Base-by-base conservation (phyloP, 2,329 filamentous ascomycete species). In the Ciborinia camelliae region DNA sequence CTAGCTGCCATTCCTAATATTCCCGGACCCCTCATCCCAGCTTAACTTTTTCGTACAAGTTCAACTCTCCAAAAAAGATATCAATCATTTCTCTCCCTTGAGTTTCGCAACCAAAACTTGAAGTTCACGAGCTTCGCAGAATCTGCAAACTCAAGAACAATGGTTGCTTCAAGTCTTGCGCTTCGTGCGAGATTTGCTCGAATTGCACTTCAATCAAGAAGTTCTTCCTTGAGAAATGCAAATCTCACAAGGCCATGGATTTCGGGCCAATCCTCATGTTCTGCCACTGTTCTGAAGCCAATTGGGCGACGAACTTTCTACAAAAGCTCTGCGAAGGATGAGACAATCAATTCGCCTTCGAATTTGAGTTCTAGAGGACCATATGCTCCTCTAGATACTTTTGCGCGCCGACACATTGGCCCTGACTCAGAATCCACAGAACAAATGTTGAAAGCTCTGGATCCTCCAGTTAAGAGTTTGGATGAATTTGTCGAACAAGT, bases 401-500 rank as follows among this genome's bases (percentile, higher is more conserved):
- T 97, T 73, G 82, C 90, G 63, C 84, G 89, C 65, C 87, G 94
- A 57, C 94, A 97, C 78, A 96, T 97, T 78, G 93, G 93, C 0
- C 92, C 92, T 4, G 87, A 89, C 60, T 82, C 88, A 41, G 79
- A 82, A 52, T 87, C 90, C 63, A 84, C 87, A 1, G 80, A 87
- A 70, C 81, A 87, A 73, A 97, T 98, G 94, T 86, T 97, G 66
- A 85, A 88, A 71, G 83, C 84, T 1, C 81, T 98, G 48, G 88
- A 91, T 66, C 91, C 92, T 23, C 90, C 91, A 0, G 89, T 82
- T 12, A 80, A 82, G 67, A 88, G 83, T 53, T 77, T 98, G 65
- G 92, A 97, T 69, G 87, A 91, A 35, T 97, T 98, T 74, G 85
- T 97, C 50, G 81, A 85, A 72, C 86, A 96, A 78, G 93, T 97